Conservation (phyloP, 169 alveolate species). For the Besnoitia besnoiti region DNA sequence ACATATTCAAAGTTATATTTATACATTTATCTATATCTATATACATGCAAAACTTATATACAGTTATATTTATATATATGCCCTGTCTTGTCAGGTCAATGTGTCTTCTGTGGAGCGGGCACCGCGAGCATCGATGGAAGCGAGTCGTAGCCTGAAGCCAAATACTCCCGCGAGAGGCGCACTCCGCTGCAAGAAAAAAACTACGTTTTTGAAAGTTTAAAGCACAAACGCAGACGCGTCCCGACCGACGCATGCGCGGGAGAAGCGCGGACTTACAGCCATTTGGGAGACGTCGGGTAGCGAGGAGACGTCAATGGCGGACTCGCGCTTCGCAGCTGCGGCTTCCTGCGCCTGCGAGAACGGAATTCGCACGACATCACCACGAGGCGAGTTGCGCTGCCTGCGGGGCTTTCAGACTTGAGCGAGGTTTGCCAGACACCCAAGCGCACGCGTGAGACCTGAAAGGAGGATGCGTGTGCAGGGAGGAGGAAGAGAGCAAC, state of each 20-base stretch:
- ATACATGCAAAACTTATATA: neutral
- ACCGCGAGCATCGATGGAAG: neutral
- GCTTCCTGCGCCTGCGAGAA: constrained; percentile 8
- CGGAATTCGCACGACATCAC: too few species aligned
- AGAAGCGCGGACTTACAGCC: constrained; percentile 3
- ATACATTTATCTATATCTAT: too few species aligned
- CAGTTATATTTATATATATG: neutral
- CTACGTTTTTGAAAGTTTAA: neutral
- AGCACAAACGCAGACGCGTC: neutral
- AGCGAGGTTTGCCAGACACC: too few species aligned
- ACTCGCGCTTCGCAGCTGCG: neutral
- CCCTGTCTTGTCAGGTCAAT: neutral
- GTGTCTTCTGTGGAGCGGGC: neutral
- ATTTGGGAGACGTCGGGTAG: constrained; percentile 12
- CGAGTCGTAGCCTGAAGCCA: too few species aligned
- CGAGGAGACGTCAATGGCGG: neutral
- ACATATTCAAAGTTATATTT: neutral
- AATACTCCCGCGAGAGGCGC: too few species aligned
- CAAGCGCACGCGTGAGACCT: too few species aligned
- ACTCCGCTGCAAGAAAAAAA: too few species aligned
- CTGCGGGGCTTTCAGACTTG: too few species aligned
- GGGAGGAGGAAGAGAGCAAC: too few species aligned
- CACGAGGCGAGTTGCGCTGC: too few species aligned
- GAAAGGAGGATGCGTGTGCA: too few species aligned
- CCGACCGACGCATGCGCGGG: neutral